Evolutionary conservation across 495 filamentous ascomycete species (phyloP).

Genomic region (Annulohypoxylon moriforme): DNA sequence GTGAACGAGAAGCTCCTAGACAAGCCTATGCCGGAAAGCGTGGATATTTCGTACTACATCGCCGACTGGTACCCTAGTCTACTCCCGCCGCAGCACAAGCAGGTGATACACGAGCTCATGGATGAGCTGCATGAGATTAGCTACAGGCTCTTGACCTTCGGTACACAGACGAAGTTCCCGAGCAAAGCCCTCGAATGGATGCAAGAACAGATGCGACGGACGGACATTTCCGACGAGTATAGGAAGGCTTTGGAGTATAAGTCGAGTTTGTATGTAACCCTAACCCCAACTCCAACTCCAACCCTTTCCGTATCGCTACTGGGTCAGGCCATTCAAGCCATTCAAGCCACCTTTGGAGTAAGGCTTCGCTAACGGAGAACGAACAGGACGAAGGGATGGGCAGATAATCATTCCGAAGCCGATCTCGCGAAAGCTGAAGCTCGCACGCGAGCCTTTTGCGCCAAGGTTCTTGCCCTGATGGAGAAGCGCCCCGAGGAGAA

Average conservation of each 20-base stretch:
- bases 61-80: slow-evolving; percentile 10
- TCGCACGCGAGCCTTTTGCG: slow-evolving; percentile 3
- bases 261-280: neutral
- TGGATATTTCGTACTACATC: slow-evolving; percentile 5
- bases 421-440: slow-evolving; percentile 4
- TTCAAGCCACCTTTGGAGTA: neutral
- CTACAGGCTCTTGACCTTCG: slow-evolving; percentile 11
- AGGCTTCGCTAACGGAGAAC: neutral
- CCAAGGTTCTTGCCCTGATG: slow-evolving; percentile 5
- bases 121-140: slow-evolving; percentile 2
- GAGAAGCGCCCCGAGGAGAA: slow-evolving; percentile 1
- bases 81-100: neutral
- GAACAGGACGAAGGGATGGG: neutral
- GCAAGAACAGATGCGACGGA: neutral
- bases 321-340: neutral
- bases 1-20: slow-evolving; percentile 2
- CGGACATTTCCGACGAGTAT: slow-evolving; percentile 5
- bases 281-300: neutral
- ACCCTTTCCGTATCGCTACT: neutral
- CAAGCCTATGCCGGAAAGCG: slow-evolving; percentile 3
- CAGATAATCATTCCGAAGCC: slow-evolving; percentile 4
- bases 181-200: neutral
- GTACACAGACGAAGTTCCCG: neutral
- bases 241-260: slow-evolving; percentile 8
- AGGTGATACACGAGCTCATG: neutral